Base-by-base conservation (phyloP, 1,139 yeast species). In the Debaryomycetaceae sp. region DNA sequence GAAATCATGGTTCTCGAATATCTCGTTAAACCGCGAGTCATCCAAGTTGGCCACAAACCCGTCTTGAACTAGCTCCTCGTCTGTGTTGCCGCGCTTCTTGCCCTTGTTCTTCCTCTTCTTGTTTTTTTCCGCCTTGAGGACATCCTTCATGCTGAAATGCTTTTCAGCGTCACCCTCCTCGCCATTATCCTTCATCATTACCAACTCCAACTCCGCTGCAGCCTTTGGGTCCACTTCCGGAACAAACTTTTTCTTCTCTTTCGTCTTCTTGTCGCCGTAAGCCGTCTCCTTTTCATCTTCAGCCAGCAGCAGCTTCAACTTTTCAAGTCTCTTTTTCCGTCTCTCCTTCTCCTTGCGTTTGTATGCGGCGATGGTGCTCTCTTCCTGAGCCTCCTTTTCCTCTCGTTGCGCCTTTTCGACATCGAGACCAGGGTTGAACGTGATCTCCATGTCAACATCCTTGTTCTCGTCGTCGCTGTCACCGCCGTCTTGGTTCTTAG, bases 271-370 rank as follows among this genome's bases (percentile, higher is more conserved):
- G 28, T 28, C 34, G 43, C 31, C 36, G 38, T 30, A 20, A 6
- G 17, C 16, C 28, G 25, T 17, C 9, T 40, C 38, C 27, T 40
- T 43, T n/a, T 58, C 69, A 10, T 58, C 62, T 21, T 58, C 57
- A 18, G 70, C 70, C 52, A 75, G 74, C 31, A 66, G 36, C 41
- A 75, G 77, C 54, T 82, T 83, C 46, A 78, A 60, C 48, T 79
- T 80, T 28, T 79, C 86, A 66, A 81, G 72, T 66, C 96, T 78
- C 39, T 75, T 75, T 63, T 79, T 77, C 49, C 89, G 79, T 56
- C 97, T 83, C 55, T 93, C 98, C 61, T 85, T 86, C 52, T 89
- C 96, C 57, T 88, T 91, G 43, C 94, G 74, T 56, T 75, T 82
- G 50, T 88, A 76, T 45, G 81, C 84, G 25, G 83, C 93, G 31